Base-by-base conservation (phyloP, 1,139 yeast genomes). In the Blastobotrys indianensis region DNA sequence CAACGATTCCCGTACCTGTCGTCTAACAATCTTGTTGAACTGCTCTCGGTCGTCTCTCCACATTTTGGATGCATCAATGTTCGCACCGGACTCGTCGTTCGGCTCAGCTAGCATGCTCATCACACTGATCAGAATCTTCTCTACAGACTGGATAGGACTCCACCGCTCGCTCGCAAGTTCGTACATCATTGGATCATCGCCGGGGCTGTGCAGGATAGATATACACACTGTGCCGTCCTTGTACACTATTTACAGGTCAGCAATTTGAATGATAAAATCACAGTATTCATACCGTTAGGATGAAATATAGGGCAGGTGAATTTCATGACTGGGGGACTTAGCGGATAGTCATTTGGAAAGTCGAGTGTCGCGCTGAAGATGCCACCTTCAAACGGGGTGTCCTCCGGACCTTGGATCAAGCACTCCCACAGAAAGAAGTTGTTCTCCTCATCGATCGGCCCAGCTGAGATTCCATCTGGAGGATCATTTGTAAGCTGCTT, bases 21-120 rank as follows among this genome's bases (percentile, higher is more conserved):
- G 63, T 47, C 77, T 74, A 12, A 92, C 94, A 50, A 75, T 77
- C 50, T 69, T 66, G 57, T 83, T 76, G 61, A 80, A 92, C 56
- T 76, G 82, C 2, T 68, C 74, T 45, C 90, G 73, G 63, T 86
- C 72, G 55, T 86, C 95, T 64, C 98, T 75, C 95, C 96, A 90
- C 55, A 92, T 73, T 67, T 88, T 88, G 32, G 41, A 86, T 1
- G 98, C 98, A 61, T 92, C 98, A 47, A 92, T 85, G 62, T 92
- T 88, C 42, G 98, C 98, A 4, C 97, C 97, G 59, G 95, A 84
- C 64, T 90, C 97, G 29, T 87, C 85, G 62, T 92, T 92, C 3
- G 98, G 97, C 64, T 92, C 97, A 41, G 97, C 95, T 54, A 92
- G 74, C 97, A 92, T 90, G 58, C 95, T 85, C 76, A 88, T 80